phyloP scores from a whole-genome alignment of 805 yeast species.

The Cyberlindnera bimundalis region DNA sequence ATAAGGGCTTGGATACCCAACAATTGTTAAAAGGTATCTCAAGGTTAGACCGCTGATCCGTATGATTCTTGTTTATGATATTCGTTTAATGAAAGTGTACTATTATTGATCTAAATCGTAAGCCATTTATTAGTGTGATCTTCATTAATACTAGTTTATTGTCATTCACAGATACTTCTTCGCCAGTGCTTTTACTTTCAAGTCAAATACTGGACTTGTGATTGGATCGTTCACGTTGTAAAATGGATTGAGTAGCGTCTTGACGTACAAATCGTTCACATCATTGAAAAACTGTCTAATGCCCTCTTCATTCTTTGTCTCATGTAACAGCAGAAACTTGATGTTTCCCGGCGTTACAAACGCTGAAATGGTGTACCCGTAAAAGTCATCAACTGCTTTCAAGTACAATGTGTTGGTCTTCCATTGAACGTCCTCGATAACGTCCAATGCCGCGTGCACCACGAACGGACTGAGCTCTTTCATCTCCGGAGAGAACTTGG shows the following conservation, averaged over 20 bases:
- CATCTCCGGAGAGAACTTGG: slow-evolving; percentile 59
- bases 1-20: slow-evolving; percentile 29
- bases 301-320: slow-evolving; percentile 57
- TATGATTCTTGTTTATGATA: neutral
- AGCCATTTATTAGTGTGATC: neutral
- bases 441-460: slow-evolving; percentile 82
- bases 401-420: slow-evolving; percentile 59
- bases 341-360: slow-evolving; percentile 86
- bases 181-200: slow-evolving; percentile 66
- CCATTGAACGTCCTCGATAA: slow-evolving; percentile 92
- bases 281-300: slow-evolving; percentile 83
- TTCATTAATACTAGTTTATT: neutral
- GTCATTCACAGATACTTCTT: slow-evolving; percentile 63
- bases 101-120: neutral
- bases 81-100: neutral
- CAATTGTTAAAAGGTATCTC: slow-evolving; percentile 35
- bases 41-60: slow-evolving; percentile 21
- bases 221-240: slow-evolving; percentile 75
- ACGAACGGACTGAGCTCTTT: slow-evolving; percentile 84
- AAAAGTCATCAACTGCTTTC: slow-evolving; percentile 80
- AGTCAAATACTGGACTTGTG: slow-evolving; percentile 69
- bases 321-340: slow-evolving; percentile 72
- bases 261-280: slow-evolving; percentile 82
- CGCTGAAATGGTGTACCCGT: slow-evolving; percentile 78
- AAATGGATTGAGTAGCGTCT: slow-evolving; percentile 82